phyloP scores from a whole-genome alignment of 139 green algal genomes.

The Tetradesmus lagerheimii region DNA sequence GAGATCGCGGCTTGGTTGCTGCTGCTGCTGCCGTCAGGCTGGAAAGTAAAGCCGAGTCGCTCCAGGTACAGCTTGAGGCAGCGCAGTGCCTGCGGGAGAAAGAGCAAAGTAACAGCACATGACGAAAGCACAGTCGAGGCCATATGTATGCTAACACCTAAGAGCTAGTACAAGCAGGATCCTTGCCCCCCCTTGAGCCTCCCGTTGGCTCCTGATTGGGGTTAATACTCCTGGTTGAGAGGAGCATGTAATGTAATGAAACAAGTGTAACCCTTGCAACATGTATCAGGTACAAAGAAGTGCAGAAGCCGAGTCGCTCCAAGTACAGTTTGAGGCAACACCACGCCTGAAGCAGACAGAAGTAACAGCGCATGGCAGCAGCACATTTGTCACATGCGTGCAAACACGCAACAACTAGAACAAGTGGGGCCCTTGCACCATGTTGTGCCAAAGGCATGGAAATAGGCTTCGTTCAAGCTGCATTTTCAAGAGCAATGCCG shows the following conservation, averaged over 20 bases:
- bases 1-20: not conserved
- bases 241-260: too few relatives aligned
- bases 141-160: not conserved
- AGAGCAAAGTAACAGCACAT: slow-evolving; percentile 41
- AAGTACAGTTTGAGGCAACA: slow-evolving; percentile 52
- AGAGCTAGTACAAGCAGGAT: too few relatives aligned
- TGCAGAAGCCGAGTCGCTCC: slow-evolving; percentile 39
- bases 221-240: too few relatives aligned
- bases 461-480: not conserved
- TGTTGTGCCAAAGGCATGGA: too few relatives aligned
- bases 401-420: too few relatives aligned
- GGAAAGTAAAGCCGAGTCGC: slow-evolving; percentile 28
- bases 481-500: not conserved
- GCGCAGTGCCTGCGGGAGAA: slow-evolving; percentile 28
- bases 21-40: not conserved
- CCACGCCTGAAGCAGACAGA: slow-evolving; percentile 19
- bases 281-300: too few relatives aligned
- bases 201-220: too few relatives aligned
- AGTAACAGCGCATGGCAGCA: slow-evolving; percentile 44
- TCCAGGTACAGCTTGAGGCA: slow-evolving; percentile 53
- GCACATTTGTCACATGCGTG: not conserved
- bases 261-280: too few relatives aligned
- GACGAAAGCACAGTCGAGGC: slow-evolving; percentile 11
- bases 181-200: too few relatives aligned
- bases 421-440: too few relatives aligned